Evolutionary conservation across 2,329 filamentous ascomycete genomes (phyloP).

Genomic region (Byssothecium circinans): DNA sequence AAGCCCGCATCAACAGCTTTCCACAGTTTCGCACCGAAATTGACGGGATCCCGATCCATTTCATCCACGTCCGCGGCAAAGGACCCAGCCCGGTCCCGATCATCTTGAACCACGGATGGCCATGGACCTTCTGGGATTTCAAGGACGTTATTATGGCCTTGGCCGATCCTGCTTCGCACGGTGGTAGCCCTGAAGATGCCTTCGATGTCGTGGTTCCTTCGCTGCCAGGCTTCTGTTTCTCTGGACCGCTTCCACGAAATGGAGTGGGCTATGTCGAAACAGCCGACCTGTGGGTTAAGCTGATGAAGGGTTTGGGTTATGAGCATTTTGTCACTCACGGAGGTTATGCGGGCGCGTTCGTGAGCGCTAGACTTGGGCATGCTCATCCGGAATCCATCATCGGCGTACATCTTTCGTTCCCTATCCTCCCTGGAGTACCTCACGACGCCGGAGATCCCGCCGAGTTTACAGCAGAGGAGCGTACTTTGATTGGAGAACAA

Average conservation of each 20-base stretch:
- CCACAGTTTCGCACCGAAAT: constrained; percentile 10
- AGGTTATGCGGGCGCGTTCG: constrained; percentile 11
- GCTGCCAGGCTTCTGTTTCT: constrained; percentile 11
- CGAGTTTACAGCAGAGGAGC: constrained; percentile 6
- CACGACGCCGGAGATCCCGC: constrained; percentile 2
- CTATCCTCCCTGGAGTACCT: constrained; percentile 4
- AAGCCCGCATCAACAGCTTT: constrained; percentile 11
- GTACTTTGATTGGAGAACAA: not conserved
- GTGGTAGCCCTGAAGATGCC: constrained; percentile 7
- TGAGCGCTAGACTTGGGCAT: constrained; percentile 10
- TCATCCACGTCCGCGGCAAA: constrained; percentile 10
- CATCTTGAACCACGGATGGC: constrained; percentile 13
- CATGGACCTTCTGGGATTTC: constrained; percentile 11
- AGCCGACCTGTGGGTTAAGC: constrained; percentile 10
- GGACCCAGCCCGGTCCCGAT: constrained; percentile 8
- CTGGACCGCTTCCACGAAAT: constrained; percentile 3
- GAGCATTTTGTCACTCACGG: constrained; percentile 10
- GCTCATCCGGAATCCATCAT: constrained; percentile 10
- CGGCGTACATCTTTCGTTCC: constrained; percentile 6
- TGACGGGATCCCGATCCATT: constrained; percentile 9
- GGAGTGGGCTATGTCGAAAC: constrained; percentile 6
- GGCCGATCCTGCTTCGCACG: constrained; percentile 4
- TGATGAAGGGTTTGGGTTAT: constrained; percentile 9
- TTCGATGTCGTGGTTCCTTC: constrained; percentile 11
- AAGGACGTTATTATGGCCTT: constrained; percentile 7